Evolutionary conservation across 169 alveolate species (phyloP).

Genomic region (Nephromyces sp.): DNA sequence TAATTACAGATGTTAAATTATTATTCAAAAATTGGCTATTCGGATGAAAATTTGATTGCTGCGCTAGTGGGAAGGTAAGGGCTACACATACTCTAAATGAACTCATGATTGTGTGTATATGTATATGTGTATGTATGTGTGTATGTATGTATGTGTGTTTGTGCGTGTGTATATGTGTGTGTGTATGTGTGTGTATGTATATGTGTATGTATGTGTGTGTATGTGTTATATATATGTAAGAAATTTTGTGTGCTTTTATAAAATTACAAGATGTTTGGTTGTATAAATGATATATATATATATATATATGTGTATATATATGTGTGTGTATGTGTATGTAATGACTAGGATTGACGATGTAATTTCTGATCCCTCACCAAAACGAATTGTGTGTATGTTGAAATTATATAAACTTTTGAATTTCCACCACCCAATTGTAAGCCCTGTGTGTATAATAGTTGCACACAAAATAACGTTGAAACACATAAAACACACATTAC

Average conservation of each 20-base stretch:
- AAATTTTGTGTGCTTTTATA: not conserved
- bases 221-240: not conserved
- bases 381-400: not conserved
- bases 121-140: not conserved
- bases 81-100: not conserved
- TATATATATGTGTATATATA: not conserved
- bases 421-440: not conserved
- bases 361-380: not conserved
- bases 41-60: not conserved
- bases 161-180: not conserved
- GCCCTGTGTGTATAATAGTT: too few species aligned
- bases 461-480: not conserved
- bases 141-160: not conserved
- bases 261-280: not conserved
- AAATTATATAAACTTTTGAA: not conserved
- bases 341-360: not conserved
- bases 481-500: not conserved
- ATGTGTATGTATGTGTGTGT: not conserved
- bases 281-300: not conserved
- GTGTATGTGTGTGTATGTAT: not conserved
- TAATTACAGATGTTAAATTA: not conserved
- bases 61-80: not conserved
- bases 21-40: not conserved
- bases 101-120: not conserved
- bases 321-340: not conserved